A percentile compares a stretch with the other conserved stretches of the same genome.
These are phyloP conservation scores for Pelargonium fulgidum DNA, from an alignment of 441 rosid species.

Conservation along the genomic window DNA sequence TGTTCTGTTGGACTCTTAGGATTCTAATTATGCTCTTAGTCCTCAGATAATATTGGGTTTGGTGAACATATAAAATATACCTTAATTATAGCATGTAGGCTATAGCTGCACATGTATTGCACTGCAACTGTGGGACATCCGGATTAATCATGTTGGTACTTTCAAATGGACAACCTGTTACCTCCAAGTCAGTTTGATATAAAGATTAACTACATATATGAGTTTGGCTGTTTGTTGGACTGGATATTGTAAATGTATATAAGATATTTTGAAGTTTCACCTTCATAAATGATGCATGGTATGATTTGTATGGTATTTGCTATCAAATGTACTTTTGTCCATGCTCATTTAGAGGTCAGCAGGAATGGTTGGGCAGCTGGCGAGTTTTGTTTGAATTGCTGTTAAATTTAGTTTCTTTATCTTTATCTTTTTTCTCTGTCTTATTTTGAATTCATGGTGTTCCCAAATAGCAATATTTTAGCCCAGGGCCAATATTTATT, in stretches of 20 bases:
- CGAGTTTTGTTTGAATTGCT: too few species aligned
- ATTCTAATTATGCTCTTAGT: conserved; percentile 18
- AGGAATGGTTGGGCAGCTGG: too few species aligned
- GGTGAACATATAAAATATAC: not conserved
- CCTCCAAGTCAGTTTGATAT: not conserved
- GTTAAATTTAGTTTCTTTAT: too few species aligned
- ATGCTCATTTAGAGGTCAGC: too few species aligned
- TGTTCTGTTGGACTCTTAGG: conserved; percentile 7
- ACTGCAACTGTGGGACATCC: conserved; percentile 13
- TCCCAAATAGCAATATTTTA: too few species aligned
- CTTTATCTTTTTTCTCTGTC: too few species aligned
- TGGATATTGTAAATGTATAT: not conserved
- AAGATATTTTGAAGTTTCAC: not conserved
- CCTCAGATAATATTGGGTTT: not conserved
- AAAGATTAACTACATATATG: not conserved
- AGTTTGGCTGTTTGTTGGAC: not conserved
- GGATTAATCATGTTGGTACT: conserved; percentile 6
- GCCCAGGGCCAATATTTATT: too few species aligned
- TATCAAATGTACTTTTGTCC: too few species aligned
- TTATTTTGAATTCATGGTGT: too few species aligned
- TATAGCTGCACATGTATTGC: conserved; percentile 17
- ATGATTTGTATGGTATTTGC: too few species aligned
- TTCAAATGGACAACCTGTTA: not conserved
- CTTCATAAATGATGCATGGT: not conserved
- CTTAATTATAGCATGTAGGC: too few species aligned